Conservation (phyloP, 805 yeast species). For the Monosporozyma servazzii region DNA sequence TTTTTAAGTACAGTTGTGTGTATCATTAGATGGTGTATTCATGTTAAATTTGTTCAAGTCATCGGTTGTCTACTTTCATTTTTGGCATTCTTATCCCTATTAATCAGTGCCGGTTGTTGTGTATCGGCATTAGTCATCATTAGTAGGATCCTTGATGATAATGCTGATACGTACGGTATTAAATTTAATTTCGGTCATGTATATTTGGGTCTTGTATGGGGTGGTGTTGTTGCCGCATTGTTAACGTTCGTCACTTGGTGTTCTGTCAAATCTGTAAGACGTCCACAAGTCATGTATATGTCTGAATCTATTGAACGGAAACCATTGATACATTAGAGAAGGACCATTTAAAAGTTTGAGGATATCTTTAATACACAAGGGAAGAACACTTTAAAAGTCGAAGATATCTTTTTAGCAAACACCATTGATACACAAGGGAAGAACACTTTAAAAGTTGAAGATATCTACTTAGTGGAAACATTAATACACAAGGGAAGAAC, state of each 20-base stretch:
- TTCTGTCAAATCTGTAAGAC: constrained; percentile 14
- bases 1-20: constrained; percentile 34
- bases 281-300: constrained; percentile 9
- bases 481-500: no score
- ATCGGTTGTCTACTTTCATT: constrained; percentile 39
- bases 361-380: no score
- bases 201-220: constrained; percentile 59
- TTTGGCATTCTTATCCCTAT: constrained; percentile 32
- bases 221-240: constrained; percentile 42
- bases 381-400: no score
- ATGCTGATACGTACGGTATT: constrained; percentile 45
- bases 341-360: no score
- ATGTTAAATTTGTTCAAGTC: constrained; percentile 39
- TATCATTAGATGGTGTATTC: constrained; percentile 29
- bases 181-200: constrained; percentile 40
- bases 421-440: no score
- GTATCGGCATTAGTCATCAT: constrained; percentile 53
- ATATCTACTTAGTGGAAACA: no score
- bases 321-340: constrained; percentile 6
- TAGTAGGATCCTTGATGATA: constrained; percentile 42
- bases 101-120: constrained; percentile 44
- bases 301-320: constrained; percentile 16
- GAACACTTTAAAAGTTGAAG: no score
- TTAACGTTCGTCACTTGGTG: constrained; percentile 35
- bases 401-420: no score